phyloP scores from a whole-genome alignment of 2,329 filamentous ascomycete species.

The Trichoderma gracile region DNA sequence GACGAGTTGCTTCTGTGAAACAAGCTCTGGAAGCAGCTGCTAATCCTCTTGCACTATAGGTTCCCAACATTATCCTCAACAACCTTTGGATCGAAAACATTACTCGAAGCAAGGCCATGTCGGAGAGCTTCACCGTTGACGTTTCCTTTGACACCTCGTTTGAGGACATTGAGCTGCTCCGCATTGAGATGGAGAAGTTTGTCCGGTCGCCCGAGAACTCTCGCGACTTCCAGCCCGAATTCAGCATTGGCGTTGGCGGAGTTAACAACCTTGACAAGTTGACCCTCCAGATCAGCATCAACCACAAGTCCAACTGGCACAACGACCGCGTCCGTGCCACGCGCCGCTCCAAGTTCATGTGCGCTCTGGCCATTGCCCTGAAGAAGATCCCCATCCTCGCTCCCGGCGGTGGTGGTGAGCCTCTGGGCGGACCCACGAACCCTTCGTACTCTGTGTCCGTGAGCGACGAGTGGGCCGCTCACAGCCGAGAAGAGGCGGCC shows the following conservation, averaged over 20 bases:
- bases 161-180: constrained; percentile 84
- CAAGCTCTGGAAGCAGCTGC: neutral
- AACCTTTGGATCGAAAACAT: constrained; percentile 95
- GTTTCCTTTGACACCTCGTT: constrained; percentile 86
- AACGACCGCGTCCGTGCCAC: constrained; percentile 80
- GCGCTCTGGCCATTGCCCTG: constrained; percentile 80
- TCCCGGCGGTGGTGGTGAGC: constrained; percentile 70
- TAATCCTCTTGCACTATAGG: constrained; percentile 44
- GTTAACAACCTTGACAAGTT: constrained; percentile 88
- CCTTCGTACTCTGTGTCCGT: constrained; percentile 80
- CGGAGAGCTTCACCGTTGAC: constrained; percentile 76
- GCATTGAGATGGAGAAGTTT: constrained; percentile 81
- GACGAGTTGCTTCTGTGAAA: neutral
- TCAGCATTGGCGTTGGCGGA: constrained; percentile 74
- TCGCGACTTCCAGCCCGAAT: constrained; percentile 85
- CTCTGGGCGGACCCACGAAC: constrained; percentile 67
- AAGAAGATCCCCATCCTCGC: constrained; percentile 83
- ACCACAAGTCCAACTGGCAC: constrained; percentile 91
- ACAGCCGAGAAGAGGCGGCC: constrained; percentile 60
- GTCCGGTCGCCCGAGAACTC: constrained; percentile 80
- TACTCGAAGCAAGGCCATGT: constrained; percentile 87
- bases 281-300: constrained; percentile 76
- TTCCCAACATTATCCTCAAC: constrained; percentile 91
- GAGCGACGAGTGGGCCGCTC: constrained; percentile 64
- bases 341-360: constrained; percentile 94